phyloP scores from a whole-genome alignment of 768 basidiomycete species.

The Tricholoma flavovirens region DNA sequence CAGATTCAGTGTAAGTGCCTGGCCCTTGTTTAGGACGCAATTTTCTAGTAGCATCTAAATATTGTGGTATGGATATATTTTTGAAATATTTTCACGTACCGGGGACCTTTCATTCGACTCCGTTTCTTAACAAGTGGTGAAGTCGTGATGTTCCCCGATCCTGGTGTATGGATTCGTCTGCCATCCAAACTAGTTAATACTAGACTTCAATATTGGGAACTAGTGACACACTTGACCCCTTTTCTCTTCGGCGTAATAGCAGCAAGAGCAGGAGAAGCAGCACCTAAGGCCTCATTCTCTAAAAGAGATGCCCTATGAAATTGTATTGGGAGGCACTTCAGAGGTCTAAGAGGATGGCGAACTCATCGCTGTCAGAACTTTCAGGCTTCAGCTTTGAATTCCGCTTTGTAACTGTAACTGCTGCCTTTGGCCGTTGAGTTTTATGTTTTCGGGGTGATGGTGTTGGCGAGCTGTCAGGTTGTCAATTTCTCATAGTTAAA shows the following conservation, averaged over 20 bases:
- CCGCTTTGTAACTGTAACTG: conserved; percentile 4
- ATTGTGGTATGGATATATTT: not conserved
- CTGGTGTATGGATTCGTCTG: conserved; percentile 22
- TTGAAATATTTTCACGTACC: conserved; percentile 14
- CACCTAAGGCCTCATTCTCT: conserved; percentile 13
- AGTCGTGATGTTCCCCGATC: conserved; percentile 15
- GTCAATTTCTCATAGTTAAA: not conserved
- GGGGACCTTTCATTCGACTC: conserved; percentile 21
- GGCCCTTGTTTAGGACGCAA: not conserved
- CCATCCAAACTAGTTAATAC: not conserved
- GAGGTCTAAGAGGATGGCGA: conserved; percentile 5
- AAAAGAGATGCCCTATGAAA: conserved; percentile 8
- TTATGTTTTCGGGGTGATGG: conserved; percentile 16
- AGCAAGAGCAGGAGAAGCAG: conserved; percentile 12
- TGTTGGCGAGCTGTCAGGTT: conserved; percentile 18
- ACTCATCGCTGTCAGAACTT: conserved; percentile 3
- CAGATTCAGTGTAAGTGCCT: not conserved
- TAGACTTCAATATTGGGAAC: no score
- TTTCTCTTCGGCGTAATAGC: conserved; percentile 28
- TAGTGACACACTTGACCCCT: conserved; percentile 24
- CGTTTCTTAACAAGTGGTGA: conserved; percentile 25
- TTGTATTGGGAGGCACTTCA: not conserved
- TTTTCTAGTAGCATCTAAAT: not conserved
- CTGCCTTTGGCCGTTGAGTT: conserved; percentile 1
- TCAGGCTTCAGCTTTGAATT: not conserved